phyloP scores from a whole-genome alignment of 1,284 basidiomycete species.

The Cutaneotrichosporon mucoides region DNA sequence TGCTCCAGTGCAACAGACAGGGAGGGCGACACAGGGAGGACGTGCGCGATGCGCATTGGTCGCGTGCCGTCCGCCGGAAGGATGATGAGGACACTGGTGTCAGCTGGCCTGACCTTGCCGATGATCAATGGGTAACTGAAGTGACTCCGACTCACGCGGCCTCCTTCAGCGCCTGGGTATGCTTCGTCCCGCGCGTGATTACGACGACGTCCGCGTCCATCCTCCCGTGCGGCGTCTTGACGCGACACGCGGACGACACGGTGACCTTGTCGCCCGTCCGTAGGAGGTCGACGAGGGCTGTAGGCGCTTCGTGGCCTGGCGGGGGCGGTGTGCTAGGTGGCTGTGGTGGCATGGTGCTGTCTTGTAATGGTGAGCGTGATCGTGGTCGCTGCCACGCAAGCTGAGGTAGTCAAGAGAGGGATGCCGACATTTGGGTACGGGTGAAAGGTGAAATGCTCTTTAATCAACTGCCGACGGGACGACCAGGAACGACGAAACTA shows the following conservation, averaged over 20 bases:
- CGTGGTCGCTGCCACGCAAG: too few species aligned
- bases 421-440: neutral
- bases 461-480: too few species aligned
- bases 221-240: conserved; percentile 18
- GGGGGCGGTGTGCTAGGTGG: neutral
- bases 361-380: neutral
- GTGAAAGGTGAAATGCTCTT: too few species aligned
- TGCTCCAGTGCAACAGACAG: conserved; percentile 34
- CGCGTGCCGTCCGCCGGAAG: conserved; percentile 7
- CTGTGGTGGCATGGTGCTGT: neutral
- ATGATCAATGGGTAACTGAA: too few species aligned
- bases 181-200: conserved; percentile 7
- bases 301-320: neutral
- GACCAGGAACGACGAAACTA: too few species aligned
- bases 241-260: conserved; percentile 22
- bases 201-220: conserved; percentile 26
- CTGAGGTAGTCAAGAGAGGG: neutral
- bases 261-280: conserved; percentile 24
- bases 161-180: neutral
- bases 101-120: neutral
- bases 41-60: conserved; percentile 21
- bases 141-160: neutral
- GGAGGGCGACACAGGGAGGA: conserved; percentile 26
- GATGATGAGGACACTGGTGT: conserved; percentile 29
- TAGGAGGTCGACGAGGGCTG: conserved; percentile 12